These are phyloP conservation scores for Entrophospora sp. DNA, from an alignment of 192 early-diverging fungal genomes.

Conservation along the genomic window DNA sequence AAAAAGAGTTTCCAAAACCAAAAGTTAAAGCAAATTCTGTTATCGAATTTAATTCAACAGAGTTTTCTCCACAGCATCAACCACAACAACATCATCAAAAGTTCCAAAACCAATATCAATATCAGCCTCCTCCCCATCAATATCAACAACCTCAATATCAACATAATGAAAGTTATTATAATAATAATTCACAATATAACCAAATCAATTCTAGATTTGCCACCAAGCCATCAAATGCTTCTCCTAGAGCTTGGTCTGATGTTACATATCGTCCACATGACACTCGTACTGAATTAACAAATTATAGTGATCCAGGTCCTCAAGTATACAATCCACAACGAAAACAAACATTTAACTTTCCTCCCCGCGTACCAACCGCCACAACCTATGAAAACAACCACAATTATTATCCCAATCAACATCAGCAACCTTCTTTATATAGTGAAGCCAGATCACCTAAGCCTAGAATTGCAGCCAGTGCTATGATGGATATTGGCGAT, in stretches of 20 bases:
- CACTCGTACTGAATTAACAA: not conserved
- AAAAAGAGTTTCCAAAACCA: too few species aligned
- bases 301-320: slow-evolving; percentile 12
- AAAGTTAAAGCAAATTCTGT: too few species aligned
- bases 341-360: not conserved
- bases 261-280: slow-evolving; percentile 4
- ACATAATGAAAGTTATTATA: too few species aligned
- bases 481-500: not conserved
- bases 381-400: not conserved
- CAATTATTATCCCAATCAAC: not conserved
- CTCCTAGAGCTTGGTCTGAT: slow-evolving; percentile 5
- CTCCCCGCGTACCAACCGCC: not conserved
- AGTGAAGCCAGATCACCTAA: not conserved
- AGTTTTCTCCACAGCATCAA: too few species aligned
- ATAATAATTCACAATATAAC: too few species aligned
- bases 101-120: too few species aligned
- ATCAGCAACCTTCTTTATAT: not conserved
- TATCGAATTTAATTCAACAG: too few species aligned
- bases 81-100: too few species aligned
- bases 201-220: too few species aligned
- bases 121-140: too few species aligned
- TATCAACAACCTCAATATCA: too few species aligned
- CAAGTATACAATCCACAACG: not conserved
- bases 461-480: not conserved
- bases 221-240: too few species aligned